Percentiles rank a stretch among this genome's conserved stretches.
Evolutionary conservation across 257 asterid genomes (phyloP).

Genomic region (Solanum corneliomulleri): DNA sequence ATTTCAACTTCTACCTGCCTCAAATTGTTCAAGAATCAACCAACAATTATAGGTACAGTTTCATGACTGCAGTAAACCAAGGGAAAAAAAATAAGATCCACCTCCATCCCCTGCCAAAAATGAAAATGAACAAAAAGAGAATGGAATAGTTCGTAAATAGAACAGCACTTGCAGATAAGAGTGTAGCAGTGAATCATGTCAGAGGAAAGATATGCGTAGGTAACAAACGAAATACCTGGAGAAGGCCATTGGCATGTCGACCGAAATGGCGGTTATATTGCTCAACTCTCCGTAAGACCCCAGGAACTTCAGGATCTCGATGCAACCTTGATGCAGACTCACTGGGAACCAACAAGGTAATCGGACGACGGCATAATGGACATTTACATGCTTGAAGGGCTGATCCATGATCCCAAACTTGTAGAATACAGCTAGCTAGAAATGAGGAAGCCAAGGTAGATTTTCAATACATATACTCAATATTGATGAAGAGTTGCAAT

Average conservation of each 20-base stretch:
- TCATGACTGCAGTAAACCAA: not conserved
- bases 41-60: not conserved
- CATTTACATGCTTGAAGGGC: constrained; percentile 84
- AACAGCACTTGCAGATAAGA: not conserved
- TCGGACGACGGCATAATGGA: constrained; percentile 83
- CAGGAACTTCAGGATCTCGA: constrained; percentile 28
- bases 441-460: not conserved
- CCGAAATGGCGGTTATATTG: constrained; percentile 73
- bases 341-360: constrained; percentile 79
- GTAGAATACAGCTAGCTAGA: constrained; percentile 67
- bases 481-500: not conserved
- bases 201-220: not conserved
- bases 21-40: not conserved
- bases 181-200: constrained; percentile 12
- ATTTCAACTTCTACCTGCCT: not conserved
- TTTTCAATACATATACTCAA: not conserved
- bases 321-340: constrained; percentile 47
- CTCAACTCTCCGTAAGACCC: constrained; percentile 51
- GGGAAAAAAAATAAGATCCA: not conserved
- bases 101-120: not conserved
- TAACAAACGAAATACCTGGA: constrained; percentile 44
- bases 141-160: not conserved
- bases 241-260: constrained; percentile 33
- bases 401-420: constrained; percentile 75
- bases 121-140: not conserved